These are phyloP conservation scores for Linnemannia hyalina DNA, from an alignment of 192 early-diverging fungal species.

Conservation along the genomic window DNA sequence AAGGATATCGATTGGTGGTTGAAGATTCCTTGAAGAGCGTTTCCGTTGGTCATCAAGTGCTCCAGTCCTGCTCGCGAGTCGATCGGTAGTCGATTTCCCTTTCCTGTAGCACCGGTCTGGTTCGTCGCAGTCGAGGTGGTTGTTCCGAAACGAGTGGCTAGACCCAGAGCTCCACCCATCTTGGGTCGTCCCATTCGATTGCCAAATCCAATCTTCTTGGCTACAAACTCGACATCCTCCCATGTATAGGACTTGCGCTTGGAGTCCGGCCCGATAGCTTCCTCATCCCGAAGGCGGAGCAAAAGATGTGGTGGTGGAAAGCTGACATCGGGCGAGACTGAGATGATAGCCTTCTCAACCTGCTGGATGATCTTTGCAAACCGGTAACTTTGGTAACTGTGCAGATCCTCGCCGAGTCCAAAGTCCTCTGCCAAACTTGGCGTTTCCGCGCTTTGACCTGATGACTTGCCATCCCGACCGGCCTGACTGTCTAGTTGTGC, in stretches of 20 bases:
- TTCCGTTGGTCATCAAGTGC: conserved; percentile 67
- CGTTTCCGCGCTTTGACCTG: background rate
- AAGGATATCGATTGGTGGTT: conserved; percentile 66
- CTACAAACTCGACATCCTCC: conserved; percentile 46
- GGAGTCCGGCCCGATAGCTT: conserved; percentile 47
- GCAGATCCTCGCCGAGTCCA: conserved; percentile 24
- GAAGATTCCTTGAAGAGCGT: conserved; percentile 62
- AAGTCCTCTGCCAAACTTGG: conserved; percentile 6
- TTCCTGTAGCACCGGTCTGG: background rate
- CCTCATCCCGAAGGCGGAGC: conserved; percentile 70
- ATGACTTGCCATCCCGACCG: background rate
- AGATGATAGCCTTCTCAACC: conserved; percentile 76
- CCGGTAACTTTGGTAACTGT: conserved; percentile 54
- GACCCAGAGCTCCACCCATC: background rate
- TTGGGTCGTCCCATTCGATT: conserved; percentile 36
- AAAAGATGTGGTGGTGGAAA: conserved; percentile 88
- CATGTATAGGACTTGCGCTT: conserved; percentile 33
- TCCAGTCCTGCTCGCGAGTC: conserved; percentile 66
- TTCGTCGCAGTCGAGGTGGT: conserved; percentile 1
- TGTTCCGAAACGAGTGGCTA: conserved; percentile 14
- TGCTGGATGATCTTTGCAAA: conserved; percentile 59
- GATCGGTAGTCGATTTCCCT: conserved; percentile 44
- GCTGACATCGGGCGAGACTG: conserved; percentile 81
- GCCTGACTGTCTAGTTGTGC: background rate
- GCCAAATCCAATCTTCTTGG: conserved; percentile 41